Evolutionary conservation across 345 rosid genomes (phyloP), one percentile per base, ranked within the genome.

Genomic region (Angophora floribunda): DNA sequence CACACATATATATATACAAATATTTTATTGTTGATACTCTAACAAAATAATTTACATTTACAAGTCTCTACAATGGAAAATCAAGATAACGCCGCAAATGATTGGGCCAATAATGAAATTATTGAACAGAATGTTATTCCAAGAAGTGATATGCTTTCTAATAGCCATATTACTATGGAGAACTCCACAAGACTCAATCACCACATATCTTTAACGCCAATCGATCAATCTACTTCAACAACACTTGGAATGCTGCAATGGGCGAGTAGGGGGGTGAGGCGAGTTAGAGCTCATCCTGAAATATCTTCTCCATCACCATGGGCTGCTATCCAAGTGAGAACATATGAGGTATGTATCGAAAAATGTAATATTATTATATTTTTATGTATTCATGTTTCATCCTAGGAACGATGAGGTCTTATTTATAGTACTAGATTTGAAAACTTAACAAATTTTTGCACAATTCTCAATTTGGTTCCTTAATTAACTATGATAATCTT

Each of bases 261-360:
- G 65, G 65, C 14, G 2, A 4, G 65, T 59, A 59, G 30, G 24
- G n/a, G 65, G 65, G 65, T 24, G 30, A 59, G 65, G n/a, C 65
- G 30, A 59, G 65, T 14, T 59, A 59, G 65, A 59, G 3, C 65
- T 24, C 65, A 11, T 24, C 65, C 65, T 5, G 15, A 57, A 13
- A 57, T 24, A 57, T 57, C 65, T 9, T 57, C 65, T 24, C 30
- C n/a, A 26, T 59, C 65, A 59, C 30, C 65, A 1, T 59, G 65
- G 65, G n/a, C 30, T 11, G 3, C n/a, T 28, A 59, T 59, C n/a
- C 65, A 26, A 24, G 11, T 59, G 65, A 59, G 65, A 59, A 26
- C 30, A 0, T 13, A 26, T 13, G 30, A 59, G 65, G 30, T 59
- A 59, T 0, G 30, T 26, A 19, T 26, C n/a, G 3, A 59, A 22